These are phyloP conservation scores for Xylariaceae sp. DNA, from an alignment of 2,329 filamentous ascomycete genomes.

Conservation along the genomic window DNA sequence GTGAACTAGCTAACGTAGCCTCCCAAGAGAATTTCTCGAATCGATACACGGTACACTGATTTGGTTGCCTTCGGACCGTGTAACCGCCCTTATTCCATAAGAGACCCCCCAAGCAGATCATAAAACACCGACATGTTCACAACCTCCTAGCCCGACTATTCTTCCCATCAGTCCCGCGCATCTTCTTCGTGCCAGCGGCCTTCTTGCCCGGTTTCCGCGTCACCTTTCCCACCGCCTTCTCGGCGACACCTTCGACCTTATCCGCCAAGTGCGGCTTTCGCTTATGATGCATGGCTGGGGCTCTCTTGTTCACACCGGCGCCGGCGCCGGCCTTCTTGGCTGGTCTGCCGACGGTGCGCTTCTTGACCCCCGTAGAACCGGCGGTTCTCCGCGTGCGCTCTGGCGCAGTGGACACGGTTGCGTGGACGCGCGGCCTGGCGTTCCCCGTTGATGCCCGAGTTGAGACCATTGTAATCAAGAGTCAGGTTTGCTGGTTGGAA, in stretches of 20 bases:
- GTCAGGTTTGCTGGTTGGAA: neutral
- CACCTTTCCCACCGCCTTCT: constrained; percentile 31
- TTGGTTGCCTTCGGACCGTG: too few relatives aligned
- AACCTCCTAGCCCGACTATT: constrained; percentile 17
- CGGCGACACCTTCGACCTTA: constrained; percentile 32
- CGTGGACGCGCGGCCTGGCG: constrained; percentile 31
- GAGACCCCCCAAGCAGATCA: too few relatives aligned
- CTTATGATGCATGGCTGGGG: constrained; percentile 33
- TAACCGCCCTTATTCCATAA: too few relatives aligned
- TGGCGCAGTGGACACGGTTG: constrained; percentile 29
- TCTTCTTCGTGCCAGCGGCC: constrained; percentile 33
- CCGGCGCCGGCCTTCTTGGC: constrained; percentile 22
- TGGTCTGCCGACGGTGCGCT: constrained; percentile 7
- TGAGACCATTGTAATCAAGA: constrained; percentile 22
- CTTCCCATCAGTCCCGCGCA: constrained; percentile 34
- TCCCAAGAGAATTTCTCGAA: too few relatives aligned
- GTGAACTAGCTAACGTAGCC: too few relatives aligned
- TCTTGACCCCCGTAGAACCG: constrained; percentile 1
- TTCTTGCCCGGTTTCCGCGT: constrained; percentile 34
- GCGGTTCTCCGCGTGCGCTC: constrained; percentile 31
- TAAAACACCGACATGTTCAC: neutral
- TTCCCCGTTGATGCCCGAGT: constrained; percentile 33
- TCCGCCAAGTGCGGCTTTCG: constrained; percentile 33
- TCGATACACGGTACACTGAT: too few relatives aligned
- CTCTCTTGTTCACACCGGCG: constrained; percentile 25